Evolutionary conservation across 2,329 filamentous ascomycete genomes (phyloP), one percentile per base, ranked within the genome.

Genomic region (Cyclaneusma minus): DNA sequence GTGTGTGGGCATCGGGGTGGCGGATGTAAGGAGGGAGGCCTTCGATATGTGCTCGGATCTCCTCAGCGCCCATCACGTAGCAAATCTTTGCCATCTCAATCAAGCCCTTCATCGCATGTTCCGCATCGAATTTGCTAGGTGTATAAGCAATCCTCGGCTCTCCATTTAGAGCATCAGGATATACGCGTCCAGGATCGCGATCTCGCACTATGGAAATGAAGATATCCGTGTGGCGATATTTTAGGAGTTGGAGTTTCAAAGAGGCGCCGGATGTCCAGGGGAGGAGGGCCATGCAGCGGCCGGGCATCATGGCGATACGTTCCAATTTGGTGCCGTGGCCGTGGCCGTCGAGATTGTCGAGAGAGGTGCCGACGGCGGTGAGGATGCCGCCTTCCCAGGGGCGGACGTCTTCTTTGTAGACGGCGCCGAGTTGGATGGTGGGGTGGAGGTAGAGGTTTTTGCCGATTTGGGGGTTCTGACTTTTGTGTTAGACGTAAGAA

Each of bases 311-410:
- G 41, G 66, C 67, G 2, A 68, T 68, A 7, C 72, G 61, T 56
- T 94, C 84, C 15, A 94, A 58, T 49, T 91, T 92, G 25, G 64
- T 62, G 20, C 87, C 87, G 41, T 94, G 82, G 30, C 83, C 82
- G 21, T 72, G 60, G 5, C 68, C 68, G 46, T 93, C 83, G 1
- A 85, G 60, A 39, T 94, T 77, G 36, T 91, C 79, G 39, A 85
- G 82, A 28, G 79, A 71, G 22, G 63, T 68, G 35, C 81, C 75
- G 11, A 85, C 73, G 4, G 70, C 67, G 0, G 85, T 94, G 31
- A 94, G 67, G 39, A 85, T 85, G 2, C 72, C 65, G 10, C 58
- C 61, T 48, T 75, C 71, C 74, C 75, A 81, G 1, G 72, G 71
- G n/a, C 61, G 64, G 12, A 74, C 62, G 18, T 79, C 72, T 32